Evolutionary conservation across 1,284 basidiomycete genomes (phyloP).

Genomic region (Trichosporon sp.): DNA sequence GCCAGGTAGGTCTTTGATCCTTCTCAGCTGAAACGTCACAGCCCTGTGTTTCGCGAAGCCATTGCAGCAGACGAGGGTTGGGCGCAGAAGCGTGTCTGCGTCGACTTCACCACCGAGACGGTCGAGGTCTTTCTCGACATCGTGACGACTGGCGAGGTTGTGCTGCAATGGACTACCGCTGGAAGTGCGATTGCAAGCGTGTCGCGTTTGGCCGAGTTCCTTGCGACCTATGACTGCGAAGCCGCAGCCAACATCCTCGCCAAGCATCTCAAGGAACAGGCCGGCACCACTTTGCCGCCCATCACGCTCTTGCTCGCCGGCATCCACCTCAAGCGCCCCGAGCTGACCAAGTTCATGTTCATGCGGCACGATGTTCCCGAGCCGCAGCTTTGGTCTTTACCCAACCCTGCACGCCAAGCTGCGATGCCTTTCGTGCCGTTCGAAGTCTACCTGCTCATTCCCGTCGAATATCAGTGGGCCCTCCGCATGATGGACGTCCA

Average conservation of each 20-base stretch:
- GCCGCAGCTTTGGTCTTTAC: background rate
- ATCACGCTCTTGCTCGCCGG: background rate
- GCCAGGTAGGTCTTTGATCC: background rate
- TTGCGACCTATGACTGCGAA: background rate
- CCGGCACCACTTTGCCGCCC: background rate
- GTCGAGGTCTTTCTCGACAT: background rate
- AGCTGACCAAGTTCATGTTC: background rate
- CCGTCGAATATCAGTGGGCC: background rate
- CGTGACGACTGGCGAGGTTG: background rate
- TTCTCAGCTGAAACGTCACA: background rate
- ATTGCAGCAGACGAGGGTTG: background rate
- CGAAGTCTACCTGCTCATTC: background rate
- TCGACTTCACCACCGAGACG: background rate
- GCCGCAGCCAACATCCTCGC: background rate
- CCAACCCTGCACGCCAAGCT: background rate
- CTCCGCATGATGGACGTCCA: background rate
- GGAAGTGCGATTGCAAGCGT: background rate
- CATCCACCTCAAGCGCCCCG: slow-evolving; percentile 40
- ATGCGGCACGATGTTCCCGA: background rate
- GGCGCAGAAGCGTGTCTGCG: background rate
- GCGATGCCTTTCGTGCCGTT: background rate
- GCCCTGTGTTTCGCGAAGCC: background rate
- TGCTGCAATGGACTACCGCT: background rate
- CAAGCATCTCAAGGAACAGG: background rate
- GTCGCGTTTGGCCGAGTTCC: background rate